Evolutionary conservation across 192 early-diverging fungal species (phyloP).

Genomic region (Spizellomyces sp.): DNA sequence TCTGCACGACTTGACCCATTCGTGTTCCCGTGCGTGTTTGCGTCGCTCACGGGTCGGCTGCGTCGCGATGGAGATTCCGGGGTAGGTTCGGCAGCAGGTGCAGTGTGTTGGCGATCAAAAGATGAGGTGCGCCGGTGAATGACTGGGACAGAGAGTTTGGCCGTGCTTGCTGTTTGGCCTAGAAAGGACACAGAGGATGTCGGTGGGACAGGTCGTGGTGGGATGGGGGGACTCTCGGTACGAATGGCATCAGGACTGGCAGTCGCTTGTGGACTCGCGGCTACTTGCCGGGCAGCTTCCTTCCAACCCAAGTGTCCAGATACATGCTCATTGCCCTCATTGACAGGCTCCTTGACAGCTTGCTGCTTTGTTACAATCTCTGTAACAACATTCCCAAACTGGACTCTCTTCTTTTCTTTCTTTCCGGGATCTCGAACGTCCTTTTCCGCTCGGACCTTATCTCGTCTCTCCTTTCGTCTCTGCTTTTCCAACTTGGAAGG

Average conservation of each 20-base stretch:
- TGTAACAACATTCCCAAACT: not conserved
- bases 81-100: not conserved
- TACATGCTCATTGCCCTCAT: not conserved
- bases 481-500: not conserved
- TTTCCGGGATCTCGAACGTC: not conserved
- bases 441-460: not conserved
- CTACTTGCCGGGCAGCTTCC: not conserved
- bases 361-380: not conserved
- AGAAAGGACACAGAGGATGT: not conserved
- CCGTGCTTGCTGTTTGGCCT: not conserved
- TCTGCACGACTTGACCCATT: not conserved
- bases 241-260: not conserved
- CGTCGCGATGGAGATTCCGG: not conserved
- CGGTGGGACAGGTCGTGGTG: not conserved
- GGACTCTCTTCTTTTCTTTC: not conserved
- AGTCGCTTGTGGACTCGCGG: not conserved
- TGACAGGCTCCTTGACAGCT: not conserved
- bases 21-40: not conserved
- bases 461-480: too few species aligned
- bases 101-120: not conserved
- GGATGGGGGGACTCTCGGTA: not conserved
- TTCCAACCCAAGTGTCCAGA: too few species aligned
- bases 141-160: not conserved
- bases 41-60: constrained; percentile 1
- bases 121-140: not conserved